A percentile compares a stretch with the other conserved stretches of the same genome.
Conservation (phyloP, 1,284 basidiomycete genomes). For the Pascua sp. region DNA sequence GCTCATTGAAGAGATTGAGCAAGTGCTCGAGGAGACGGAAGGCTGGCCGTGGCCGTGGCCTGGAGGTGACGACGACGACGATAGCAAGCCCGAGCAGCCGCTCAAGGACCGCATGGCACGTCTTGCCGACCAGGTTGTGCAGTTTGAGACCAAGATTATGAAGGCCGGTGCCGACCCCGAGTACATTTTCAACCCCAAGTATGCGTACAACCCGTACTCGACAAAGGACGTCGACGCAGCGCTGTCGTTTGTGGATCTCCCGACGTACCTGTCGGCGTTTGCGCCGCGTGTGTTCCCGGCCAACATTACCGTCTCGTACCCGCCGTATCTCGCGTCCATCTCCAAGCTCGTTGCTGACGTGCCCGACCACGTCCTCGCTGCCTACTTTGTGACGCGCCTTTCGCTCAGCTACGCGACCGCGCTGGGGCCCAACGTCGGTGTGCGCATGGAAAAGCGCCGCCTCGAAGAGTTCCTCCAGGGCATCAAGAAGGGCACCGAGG, state of each 20-base stretch:
- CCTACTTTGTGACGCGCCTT: constrained; percentile 74
- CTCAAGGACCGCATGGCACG: constrained; percentile 54
- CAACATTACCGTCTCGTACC: constrained; percentile 74
- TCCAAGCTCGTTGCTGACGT: constrained; percentile 68
- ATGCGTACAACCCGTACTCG: constrained; percentile 80
- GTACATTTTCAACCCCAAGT: constrained; percentile 66
- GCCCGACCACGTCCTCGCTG: constrained; percentile 64
- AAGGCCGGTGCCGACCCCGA: constrained; percentile 74
- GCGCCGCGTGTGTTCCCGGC: constrained; percentile 72
- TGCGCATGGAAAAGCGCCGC: constrained; percentile 68
- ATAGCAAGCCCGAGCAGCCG: constrained; percentile 16
- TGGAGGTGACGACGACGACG: constrained; percentile 57
- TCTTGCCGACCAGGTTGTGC: constrained; percentile 69
- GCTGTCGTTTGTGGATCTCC: constrained; percentile 75
- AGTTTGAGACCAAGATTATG: constrained; percentile 78
- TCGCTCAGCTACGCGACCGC: constrained; percentile 64
- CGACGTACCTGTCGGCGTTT: constrained; percentile 77
- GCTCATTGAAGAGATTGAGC: constrained; percentile 18
- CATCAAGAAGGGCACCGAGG: constrained; percentile 78
- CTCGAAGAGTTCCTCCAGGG: constrained; percentile 72
- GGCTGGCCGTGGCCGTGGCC: constrained; percentile 72
- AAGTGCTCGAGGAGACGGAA: constrained; percentile 23
- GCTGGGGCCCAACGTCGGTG: constrained; percentile 67
- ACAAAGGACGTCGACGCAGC: constrained; percentile 67
- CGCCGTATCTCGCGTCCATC: constrained; percentile 70